A percentile compares a stretch with the other conserved stretches of the same genome.
Evolutionary conservation across 371 early-diverging fungal genomes (phyloP).

Genomic region (Globomyces sp.): DNA sequence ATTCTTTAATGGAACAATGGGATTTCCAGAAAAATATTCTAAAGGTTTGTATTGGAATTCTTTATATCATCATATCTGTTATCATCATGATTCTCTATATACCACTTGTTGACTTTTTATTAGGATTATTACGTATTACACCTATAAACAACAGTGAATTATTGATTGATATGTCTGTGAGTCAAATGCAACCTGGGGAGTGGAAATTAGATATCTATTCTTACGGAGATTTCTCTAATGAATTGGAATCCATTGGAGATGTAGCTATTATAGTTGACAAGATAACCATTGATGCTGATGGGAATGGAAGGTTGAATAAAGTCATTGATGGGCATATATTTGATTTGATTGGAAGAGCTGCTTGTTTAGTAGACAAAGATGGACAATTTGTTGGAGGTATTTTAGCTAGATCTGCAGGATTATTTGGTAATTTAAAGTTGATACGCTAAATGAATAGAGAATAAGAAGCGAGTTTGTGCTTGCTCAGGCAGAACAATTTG

Average conservation of each 20-base stretch:
- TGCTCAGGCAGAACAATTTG: slow-evolving; percentile 11
- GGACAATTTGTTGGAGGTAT: slow-evolving; percentile 2
- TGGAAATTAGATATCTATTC: slow-evolving; percentile 3
- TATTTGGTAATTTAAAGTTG: background rate
- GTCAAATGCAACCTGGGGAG: background rate
- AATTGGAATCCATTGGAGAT: background rate
- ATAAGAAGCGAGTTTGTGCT: slow-evolving; percentile 11
- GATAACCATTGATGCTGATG: background rate
- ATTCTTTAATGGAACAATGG: slow-evolving; percentile 12
- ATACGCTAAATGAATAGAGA: slow-evolving; percentile 2
- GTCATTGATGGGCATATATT: slow-evolving; percentile 9
- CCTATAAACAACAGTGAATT: background rate
- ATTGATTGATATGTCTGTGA: slow-evolving; percentile 1
- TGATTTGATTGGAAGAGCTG: slow-evolving; percentile 5
- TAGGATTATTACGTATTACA: background rate
- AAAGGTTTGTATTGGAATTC: background rate
- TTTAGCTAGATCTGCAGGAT: slow-evolving; percentile 4
- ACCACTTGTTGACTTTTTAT: no score
- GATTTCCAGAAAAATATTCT: slow-evolving; percentile 6
- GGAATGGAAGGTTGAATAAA: background rate
- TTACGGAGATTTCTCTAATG: slow-evolving; percentile 6
- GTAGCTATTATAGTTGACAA: background rate
- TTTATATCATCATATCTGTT: no score
- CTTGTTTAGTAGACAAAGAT: background rate
- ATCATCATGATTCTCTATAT: no score